Conservation (phyloP, 208 protist genomes). For the Leishmania braziliensis region DNA sequence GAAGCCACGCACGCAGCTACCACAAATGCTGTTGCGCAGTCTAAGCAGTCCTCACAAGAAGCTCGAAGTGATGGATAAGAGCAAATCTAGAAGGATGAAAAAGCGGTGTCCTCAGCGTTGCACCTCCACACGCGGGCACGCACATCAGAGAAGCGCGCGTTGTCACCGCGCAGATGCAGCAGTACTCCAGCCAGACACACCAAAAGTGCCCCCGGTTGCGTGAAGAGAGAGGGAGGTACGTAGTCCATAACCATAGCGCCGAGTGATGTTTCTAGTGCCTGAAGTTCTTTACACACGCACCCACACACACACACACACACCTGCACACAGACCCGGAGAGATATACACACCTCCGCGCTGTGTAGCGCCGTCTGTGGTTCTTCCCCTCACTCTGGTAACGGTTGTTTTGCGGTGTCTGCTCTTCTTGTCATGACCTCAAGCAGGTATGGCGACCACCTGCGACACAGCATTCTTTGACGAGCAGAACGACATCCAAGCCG, state of each 20-base stretch:
- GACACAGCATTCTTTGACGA: constrained; percentile 26
- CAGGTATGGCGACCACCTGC: constrained; percentile 48
- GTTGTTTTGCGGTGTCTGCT: not conserved
- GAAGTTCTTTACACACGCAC: not conserved
- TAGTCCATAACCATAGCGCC: too few species aligned
- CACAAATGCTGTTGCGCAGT: not conserved
- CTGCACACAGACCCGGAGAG: too few species aligned
- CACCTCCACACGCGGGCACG: not conserved
- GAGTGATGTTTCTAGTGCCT: not conserved
- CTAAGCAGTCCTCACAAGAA: not conserved
- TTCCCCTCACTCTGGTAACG: not conserved
- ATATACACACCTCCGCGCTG: not conserved
- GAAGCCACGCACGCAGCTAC: not conserved
- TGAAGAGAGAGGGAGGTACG: not conserved
- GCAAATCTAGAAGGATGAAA: not conserved
- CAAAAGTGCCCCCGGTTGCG: not conserved
- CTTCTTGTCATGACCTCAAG: constrained; percentile 6
- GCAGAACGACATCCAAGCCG: constrained; percentile 50
- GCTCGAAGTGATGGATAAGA: not conserved
- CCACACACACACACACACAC: too few species aligned
- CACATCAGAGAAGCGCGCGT: not conserved
- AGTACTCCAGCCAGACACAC: not conserved
- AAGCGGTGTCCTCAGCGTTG: not conserved
- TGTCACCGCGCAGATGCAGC: not conserved
- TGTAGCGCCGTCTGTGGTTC: not conserved